Base-by-base conservation (phyloP, 2,329 filamentous ascomycete genomes). In the Colletotrichum falcatum region DNA sequence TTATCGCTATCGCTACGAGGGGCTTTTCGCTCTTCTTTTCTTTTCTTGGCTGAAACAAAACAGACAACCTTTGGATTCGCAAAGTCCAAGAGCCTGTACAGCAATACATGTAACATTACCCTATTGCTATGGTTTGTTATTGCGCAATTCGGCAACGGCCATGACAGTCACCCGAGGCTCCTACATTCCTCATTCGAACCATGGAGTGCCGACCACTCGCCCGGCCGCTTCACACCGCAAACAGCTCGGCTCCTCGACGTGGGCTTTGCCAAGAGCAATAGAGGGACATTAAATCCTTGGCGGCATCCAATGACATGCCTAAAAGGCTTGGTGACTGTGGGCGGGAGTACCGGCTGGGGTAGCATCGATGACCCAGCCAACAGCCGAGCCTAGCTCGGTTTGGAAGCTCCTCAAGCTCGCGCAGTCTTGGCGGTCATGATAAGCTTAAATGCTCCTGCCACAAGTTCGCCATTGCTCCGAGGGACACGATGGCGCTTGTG, bases 381-480 rank as follows among this genome's bases (percentile, higher is more conserved):
- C 48, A 71, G 44, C 59, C 68, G 54, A 48, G 68, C 20, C 68
- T 68, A 61, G 71, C 68, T 59, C 39, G 26, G 63, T 71, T 67
- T 49, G 71, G 71, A 63, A 72, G 71, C 63, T 71, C 68, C 55
- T 26, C 18, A 61, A 61, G 53, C n/a, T 33, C 54, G 35, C 3
- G 44, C 63, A 58, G 59, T 23, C 68, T 71, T 71, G 67, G 71
- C 71, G 46, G 62, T 64, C 23, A 61, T 64, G 71, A 72, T 72
- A 71, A 71, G 68, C 71, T 66, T 71, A 56, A 64, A 61, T 62
- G 64, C 71, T 71, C 71, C 71, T 72, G 71, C 71, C 71, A 51
- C 56, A 72, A 64, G 64, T 63, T 71, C 49, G 35, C 55, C 37
- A 61, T 68, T 46, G 33, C 68, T 37, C 71, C 67, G 70, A 61